Conservation (phyloP, 2,329 filamentous ascomycete species). For the Fusarium ambrosium region DNA sequence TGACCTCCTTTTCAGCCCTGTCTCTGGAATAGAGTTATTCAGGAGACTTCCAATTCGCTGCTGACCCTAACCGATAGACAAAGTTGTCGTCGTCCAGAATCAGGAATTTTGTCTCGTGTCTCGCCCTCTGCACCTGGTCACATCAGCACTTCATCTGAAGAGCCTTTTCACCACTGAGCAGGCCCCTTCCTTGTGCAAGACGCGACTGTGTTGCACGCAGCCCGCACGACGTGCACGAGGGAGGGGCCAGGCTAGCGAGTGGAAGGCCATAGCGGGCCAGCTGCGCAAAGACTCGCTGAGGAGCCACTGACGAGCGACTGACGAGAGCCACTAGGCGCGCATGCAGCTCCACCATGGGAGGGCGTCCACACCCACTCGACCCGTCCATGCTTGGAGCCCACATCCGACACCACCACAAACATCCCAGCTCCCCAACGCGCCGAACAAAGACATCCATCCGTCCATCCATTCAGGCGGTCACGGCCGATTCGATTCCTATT, state of each 20-base stretch:
- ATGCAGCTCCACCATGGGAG: constrained; percentile 12
- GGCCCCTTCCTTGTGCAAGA: constrained; percentile 37
- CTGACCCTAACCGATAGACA: constrained; percentile 21
- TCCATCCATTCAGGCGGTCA: constrained; percentile 32
- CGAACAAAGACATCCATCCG: constrained; percentile 39
- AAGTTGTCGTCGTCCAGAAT: constrained; percentile 16
- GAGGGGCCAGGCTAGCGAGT: constrained; percentile 36
- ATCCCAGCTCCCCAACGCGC: constrained; percentile 39
- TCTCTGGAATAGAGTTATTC: constrained; percentile 17
- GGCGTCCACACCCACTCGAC: constrained; percentile 38
- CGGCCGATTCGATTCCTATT: constrained; percentile 25
- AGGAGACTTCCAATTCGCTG: not conserved
- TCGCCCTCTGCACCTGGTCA: constrained; percentile 17
- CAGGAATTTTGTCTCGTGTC: constrained; percentile 28
- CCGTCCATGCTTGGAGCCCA: constrained; percentile 31
- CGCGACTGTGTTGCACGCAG: constrained; percentile 38
- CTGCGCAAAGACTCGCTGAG: constrained; percentile 35
- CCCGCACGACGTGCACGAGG: constrained; percentile 39
- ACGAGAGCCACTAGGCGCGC: constrained; percentile 27
- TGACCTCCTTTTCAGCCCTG: constrained; percentile 40
- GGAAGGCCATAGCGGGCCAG: constrained; percentile 39
- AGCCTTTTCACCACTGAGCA: constrained; percentile 19
- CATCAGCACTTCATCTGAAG: constrained; percentile 23
- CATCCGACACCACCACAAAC: constrained; percentile 44
- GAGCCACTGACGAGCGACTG: constrained; percentile 39